A percentile compares a stretch with the other conserved stretches of the same genome.
Evolutionary conservation across 2,329 filamentous ascomycete species (phyloP).

Genomic region (Fusarium pilosicola): DNA sequence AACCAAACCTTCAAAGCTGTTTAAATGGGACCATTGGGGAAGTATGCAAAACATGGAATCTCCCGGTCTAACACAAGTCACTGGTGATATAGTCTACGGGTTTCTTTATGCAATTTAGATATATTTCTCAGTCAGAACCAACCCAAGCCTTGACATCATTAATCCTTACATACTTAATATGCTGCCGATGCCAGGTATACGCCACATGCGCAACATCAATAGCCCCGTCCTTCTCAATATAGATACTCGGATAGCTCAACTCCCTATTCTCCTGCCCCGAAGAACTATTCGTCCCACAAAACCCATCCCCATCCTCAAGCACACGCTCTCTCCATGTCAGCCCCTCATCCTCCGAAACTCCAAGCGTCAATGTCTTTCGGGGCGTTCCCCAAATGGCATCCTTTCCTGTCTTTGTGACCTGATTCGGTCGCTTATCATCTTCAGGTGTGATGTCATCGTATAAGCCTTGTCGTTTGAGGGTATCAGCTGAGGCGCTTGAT

Average conservation of each 20-base stretch:
- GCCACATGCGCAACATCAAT: slow-evolving; percentile 49
- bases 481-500: slow-evolving; percentile 47
- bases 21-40: rapidly evolving
- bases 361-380: slow-evolving; percentile 48
- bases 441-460: slow-evolving; percentile 57
- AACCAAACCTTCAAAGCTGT: rapidly evolving
- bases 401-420: slow-evolving; percentile 49
- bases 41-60: background rate
- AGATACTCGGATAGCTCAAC: slow-evolving; percentile 56
- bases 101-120: rapidly evolving
- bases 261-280: slow-evolving; percentile 54
- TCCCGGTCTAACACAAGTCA: rapidly evolving
- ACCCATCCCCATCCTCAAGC: slow-evolving; percentile 57
- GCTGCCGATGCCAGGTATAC: slow-evolving; percentile 55
- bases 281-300: slow-evolving; percentile 58
- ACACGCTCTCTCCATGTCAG: slow-evolving; percentile 51
- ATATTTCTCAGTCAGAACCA: rapidly evolving
- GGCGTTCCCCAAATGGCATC: slow-evolving; percentile 57
- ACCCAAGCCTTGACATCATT: slow-evolving; percentile 43
- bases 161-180: slow-evolving; percentile 53
- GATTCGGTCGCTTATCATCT: slow-evolving; percentile 52
- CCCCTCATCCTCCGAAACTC: slow-evolving; percentile 50
- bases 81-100: rapidly evolving
- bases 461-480: slow-evolving; percentile 51
- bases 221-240: slow-evolving; percentile 30